These are phyloP conservation scores for Cutaneotrichosporon sp. DNA, from an alignment of 1,284 basidiomycete species.

Conservation along the genomic window DNA sequence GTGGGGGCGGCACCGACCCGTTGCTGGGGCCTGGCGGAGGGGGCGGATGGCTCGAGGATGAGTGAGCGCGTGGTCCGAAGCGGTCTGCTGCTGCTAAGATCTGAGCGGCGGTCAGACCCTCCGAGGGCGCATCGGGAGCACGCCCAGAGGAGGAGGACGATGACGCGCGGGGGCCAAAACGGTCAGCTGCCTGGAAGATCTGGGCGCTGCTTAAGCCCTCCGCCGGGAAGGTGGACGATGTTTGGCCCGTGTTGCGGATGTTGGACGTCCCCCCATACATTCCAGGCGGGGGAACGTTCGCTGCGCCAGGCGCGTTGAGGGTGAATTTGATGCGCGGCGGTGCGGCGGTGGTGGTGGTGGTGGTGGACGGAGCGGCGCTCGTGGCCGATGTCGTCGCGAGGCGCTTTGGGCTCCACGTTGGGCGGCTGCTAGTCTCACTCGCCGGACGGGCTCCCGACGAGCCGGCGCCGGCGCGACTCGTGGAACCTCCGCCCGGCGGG, in stretches of 20 bases:
- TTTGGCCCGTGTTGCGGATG: neutral
- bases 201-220: neutral
- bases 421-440: neutral
- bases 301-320: neutral
- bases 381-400: neutral
- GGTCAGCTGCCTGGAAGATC: constrained; percentile 2
- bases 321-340: neutral
- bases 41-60: neutral
- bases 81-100: constrained; percentile 7
- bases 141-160: neutral
- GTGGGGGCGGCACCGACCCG: neutral
- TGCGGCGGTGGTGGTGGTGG: neutral
- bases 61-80: neutral
- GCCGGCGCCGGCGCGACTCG: constrained; percentile 36
- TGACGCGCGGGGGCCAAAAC: neutral
- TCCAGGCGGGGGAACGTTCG: neutral
- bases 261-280: neutral
- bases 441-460: constrained; percentile 23
- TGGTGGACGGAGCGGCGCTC: neutral
- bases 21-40: no score
- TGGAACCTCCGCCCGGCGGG: constrained; percentile 35
- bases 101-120: neutral
- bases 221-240: neutral
- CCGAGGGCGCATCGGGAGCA: neutral
- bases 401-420: constrained; percentile 3